Evolutionary conservation across 805 yeast genomes (phyloP).

Genomic region (Teunomyces aglyptinius): DNA sequence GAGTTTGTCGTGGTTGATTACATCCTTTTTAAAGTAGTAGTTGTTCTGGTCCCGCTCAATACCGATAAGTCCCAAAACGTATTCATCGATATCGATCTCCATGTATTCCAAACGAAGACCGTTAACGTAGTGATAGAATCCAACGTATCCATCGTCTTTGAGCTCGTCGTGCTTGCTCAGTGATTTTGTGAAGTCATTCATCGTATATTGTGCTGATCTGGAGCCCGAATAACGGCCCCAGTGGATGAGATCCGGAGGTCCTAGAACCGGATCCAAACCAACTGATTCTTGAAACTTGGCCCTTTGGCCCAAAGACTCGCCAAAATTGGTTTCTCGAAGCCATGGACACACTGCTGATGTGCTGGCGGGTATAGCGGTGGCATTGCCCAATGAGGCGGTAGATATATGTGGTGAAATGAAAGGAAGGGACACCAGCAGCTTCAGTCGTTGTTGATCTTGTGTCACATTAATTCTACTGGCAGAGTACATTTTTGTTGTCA

Average conservation of each 20-base stretch:
- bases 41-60: conserved; percentile 16
- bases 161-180: conserved; percentile 8
- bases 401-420: conserved; percentile 7
- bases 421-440: conserved; percentile 7
- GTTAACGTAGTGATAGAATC: conserved; percentile 38
- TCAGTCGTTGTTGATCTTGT: conserved; percentile 49
- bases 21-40: conserved; percentile 16
- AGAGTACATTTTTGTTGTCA: background rate
- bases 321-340: conserved; percentile 30
- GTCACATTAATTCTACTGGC: conserved; percentile 31
- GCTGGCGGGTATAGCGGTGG: conserved; percentile 6
- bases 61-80: conserved; percentile 28
- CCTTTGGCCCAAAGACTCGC: conserved; percentile 27
- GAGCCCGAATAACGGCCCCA: conserved; percentile 36
- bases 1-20: conserved; percentile 1
- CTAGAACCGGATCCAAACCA: conserved; percentile 16
- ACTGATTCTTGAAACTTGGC: conserved; percentile 18
- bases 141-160: conserved; percentile 40
- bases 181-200: conserved; percentile 25
- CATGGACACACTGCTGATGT: conserved; percentile 17
- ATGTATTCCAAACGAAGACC: conserved; percentile 25
- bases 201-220: conserved; percentile 23
- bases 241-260: conserved; percentile 41
- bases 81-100: conserved; percentile 26
- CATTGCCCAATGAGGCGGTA: conserved; percentile 4